Evolutionary conservation across 805 yeast genomes (phyloP).

Genomic region (Cyberlindnera bimundalis): DNA sequence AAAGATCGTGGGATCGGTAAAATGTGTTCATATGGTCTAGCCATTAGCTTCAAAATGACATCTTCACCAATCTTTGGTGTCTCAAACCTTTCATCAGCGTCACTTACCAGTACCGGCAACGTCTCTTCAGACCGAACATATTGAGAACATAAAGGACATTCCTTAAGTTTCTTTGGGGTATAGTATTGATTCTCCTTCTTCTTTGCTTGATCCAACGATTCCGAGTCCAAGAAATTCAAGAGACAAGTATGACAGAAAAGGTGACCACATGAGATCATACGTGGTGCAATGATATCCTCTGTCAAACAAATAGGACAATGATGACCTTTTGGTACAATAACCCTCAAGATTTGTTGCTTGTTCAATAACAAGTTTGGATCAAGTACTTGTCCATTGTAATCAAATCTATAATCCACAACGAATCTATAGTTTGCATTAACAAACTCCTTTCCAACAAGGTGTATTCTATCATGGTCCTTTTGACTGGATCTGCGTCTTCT

Average conservation of each 20-base stretch:
- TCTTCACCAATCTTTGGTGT: constrained; percentile 55
- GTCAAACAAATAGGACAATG: constrained; percentile 90
- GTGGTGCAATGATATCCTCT: constrained; percentile 83
- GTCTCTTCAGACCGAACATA: constrained; percentile 50
- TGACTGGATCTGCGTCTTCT: constrained; percentile 29
- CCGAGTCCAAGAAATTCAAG: constrained; percentile 62
- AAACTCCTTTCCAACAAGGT: constrained; percentile 60
- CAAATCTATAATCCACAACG: constrained; percentile 62
- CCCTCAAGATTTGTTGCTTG: constrained; percentile 58
- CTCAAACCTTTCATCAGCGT: constrained; percentile 52
- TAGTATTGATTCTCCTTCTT: constrained; percentile 27
- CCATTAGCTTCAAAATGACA: constrained; percentile 63
- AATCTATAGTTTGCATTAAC: constrained; percentile 84
- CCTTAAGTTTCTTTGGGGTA: constrained; percentile 47
- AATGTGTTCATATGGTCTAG: constrained; percentile 41
- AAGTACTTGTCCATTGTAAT: constrained; percentile 51
- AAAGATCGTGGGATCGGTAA: constrained; percentile 49
- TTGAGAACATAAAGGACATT: constrained; percentile 80
- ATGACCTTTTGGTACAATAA: constrained; percentile 69
- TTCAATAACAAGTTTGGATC: constrained; percentile 79
- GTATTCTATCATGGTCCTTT: constrained; percentile 35
- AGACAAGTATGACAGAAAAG: constrained; percentile 83
- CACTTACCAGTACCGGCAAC: constrained; percentile 57
- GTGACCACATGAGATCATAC: constrained; percentile 96
- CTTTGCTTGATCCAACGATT: constrained; percentile 30